Base-by-base conservation (phyloP, 768 basidiomycete species). In the Suillus subluteus region DNA sequence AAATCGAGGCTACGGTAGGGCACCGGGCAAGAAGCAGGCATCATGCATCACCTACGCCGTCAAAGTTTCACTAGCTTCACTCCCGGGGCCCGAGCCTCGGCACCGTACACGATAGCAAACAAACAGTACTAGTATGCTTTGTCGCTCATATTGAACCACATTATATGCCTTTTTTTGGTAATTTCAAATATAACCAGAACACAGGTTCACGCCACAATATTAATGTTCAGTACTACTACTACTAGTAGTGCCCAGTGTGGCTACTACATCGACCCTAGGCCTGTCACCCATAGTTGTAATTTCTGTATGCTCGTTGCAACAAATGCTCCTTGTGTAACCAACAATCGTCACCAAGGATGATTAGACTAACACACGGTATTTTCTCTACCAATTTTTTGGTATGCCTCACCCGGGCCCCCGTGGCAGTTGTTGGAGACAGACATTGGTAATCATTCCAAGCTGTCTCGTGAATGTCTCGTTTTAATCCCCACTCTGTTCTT, bases 201-300 rank as follows among this genome's bases (percentile, higher is more conserved):
- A 56, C 55, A 56, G 35, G 11, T 56, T 37, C 35, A 37, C 55
- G 55, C 55, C 32, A 56, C 55, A 55, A 54, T 32, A 32, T 32
- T n/a, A 55, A 26, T 18, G 16, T 35, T 21, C 30, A 32, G 12
- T 6, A 23, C 48, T 23, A 13, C 48, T 48, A n/a, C n/a, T n/a
- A n/a, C n/a, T n/a, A n/a, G n/a, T n/a, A 48, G 48, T 23, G 18
- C 2, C 21, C 44, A 43, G 12, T 50, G 48, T n/a, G 35, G 35
- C 46, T 23, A 35, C 52, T 54, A 7, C 16, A 30, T 54, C 16
- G 52, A 18, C 52, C 50, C 9, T 37, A 37, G 9, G 37, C 37
- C 26, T 26, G 26, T 54, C 26, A 54, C 16, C 30, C 30, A 32
- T 18, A 9, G 18, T 11, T 56, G 35, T 11, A 9, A 12, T 32